These are phyloP conservation scores for Paecilomyces sp. DNA, from an alignment of 2,329 filamentous ascomycete genomes.

Conservation along the genomic window DNA sequence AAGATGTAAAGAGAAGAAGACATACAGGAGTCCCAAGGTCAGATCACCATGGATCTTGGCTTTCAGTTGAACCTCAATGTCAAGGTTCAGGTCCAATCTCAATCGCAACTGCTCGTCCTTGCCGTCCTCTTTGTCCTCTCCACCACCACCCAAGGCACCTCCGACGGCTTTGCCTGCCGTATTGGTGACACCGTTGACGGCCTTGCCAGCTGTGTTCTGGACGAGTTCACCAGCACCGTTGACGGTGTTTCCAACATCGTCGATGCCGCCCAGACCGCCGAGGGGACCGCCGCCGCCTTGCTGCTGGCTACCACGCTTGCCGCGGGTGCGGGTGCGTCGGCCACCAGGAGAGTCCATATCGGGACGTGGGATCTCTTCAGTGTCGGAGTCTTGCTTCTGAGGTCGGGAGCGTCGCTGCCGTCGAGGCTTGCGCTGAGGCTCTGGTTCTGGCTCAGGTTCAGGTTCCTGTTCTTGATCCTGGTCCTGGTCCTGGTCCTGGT, in stretches of 20 bases:
- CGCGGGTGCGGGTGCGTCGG: slow-evolving; percentile 43
- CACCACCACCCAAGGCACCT: slow-evolving; percentile 7
- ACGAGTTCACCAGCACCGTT: slow-evolving; percentile 50
- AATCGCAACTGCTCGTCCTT: slow-evolving; percentile 33
- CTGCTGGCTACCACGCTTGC: slow-evolving; percentile 45
- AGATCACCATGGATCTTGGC: slow-evolving; percentile 55
- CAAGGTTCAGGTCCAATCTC: slow-evolving; percentile 50
- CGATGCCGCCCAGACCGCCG: slow-evolving; percentile 50
- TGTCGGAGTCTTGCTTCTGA: slow-evolving; percentile 34
- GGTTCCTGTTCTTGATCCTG: slow-evolving; percentile 12
- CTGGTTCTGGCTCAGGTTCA: slow-evolving; percentile 4
- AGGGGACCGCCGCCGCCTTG: slow-evolving; percentile 41
- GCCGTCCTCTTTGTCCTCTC: slow-evolving; percentile 2
- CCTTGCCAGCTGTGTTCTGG: slow-evolving; percentile 39
- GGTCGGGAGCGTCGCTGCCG: slow-evolving; percentile 19
- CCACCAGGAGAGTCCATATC: slow-evolving; percentile 45
- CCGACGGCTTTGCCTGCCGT: slow-evolving; percentile 38
- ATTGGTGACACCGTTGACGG: slow-evolving; percentile 33
- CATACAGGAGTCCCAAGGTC: slow-evolving; percentile 46
- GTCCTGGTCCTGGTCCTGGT: slow-evolving; percentile 22
- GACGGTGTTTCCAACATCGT: slow-evolving; percentile 50
- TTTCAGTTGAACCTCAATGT: slow-evolving; percentile 54
- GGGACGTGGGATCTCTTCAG: slow-evolving; percentile 46
- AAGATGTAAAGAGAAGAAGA: slow-evolving; percentile 1
- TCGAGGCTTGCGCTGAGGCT: slow-evolving; percentile 27